A percentile compares a stretch with the other conserved stretches of the same genome.
Conservation (phyloP, 805 yeast species). For the Clavispora phyllophila region DNA sequence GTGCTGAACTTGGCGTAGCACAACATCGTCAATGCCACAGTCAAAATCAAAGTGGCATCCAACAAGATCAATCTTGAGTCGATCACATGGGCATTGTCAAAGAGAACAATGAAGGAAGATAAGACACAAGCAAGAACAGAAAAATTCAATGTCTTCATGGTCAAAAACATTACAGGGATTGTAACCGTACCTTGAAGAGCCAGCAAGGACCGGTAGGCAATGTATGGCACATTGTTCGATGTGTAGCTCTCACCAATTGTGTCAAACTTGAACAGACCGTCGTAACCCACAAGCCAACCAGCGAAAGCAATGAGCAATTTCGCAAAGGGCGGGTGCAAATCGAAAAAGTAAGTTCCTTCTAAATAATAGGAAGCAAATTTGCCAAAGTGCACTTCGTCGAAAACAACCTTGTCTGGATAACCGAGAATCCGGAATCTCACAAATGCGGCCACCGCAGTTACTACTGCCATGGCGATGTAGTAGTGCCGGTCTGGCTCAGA, state of each 20-base stretch:
- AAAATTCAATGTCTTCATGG: constrained; percentile 81
- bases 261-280: constrained; percentile 90
- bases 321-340: constrained; percentile 97
- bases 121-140: constrained; percentile 74
- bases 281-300: constrained; percentile 85
- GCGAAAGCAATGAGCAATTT: constrained; percentile 85
- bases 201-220: constrained; percentile 73
- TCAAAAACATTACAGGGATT: constrained; percentile 77
- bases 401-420: constrained; percentile 70
- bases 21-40: constrained; percentile 78
- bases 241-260: constrained; percentile 80
- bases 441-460: constrained; percentile 40
- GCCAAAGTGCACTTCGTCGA: constrained; percentile 86
- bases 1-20: constrained; percentile 73
- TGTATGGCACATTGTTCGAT: constrained; percentile 75
- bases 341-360: constrained; percentile 89
- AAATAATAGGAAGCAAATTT: constrained; percentile 81
- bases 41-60: constrained; percentile 82
- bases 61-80: constrained; percentile 87
- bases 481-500: constrained; percentile 28
- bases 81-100: constrained; percentile 86
- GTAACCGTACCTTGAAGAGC: constrained; percentile 81
- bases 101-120: constrained; percentile 68
- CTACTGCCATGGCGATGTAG: constrained; percentile 28
- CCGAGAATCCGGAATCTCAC: constrained; percentile 60